Conservation (phyloP, 164 flowering plant species). For the Annona squamosa region DNA sequence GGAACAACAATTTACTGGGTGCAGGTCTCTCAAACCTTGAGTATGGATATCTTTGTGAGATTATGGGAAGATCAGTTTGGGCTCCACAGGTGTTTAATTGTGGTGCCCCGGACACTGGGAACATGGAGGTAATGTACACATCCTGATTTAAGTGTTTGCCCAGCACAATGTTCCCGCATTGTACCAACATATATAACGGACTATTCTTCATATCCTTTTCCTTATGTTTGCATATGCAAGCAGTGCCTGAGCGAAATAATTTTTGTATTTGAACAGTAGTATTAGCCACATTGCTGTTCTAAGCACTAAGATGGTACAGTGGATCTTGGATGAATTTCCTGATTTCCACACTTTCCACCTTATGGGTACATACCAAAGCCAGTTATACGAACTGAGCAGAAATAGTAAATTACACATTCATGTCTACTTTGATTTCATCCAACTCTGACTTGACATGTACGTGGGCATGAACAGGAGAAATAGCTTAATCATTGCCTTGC, state of each 20-base stretch:
- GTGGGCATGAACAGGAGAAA: too few relatives aligned
- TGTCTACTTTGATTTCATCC: too few relatives aligned
- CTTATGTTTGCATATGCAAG: neutral
- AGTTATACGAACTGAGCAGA: too few relatives aligned
- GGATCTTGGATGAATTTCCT: too few relatives aligned
- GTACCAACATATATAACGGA: neutral
- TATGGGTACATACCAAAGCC: too few relatives aligned
- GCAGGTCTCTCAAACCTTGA: conserved; percentile 95
- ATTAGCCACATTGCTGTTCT: neutral
- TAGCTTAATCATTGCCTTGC: too few relatives aligned
- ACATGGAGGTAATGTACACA: conserved; percentile 77
- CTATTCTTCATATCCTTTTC: neutral
- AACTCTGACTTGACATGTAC: too few relatives aligned
- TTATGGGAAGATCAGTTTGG: conserved; percentile 95
- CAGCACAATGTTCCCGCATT: neutral
- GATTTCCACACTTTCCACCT: too few relatives aligned
- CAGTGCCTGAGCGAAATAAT: neutral
- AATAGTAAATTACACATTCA: too few relatives aligned
- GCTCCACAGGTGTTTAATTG: conserved; percentile 97
- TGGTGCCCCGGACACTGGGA: conserved; percentile 97
- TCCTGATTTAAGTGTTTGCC: neutral
- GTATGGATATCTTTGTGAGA: conserved; percentile 93
- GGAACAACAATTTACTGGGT: conserved; percentile 45
- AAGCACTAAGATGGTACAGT: too few relatives aligned
- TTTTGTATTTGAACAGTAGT: neutral